phyloP scores from a whole-genome alignment of 495 filamentous ascomycete species.

The Penicillium coprophilum region DNA sequence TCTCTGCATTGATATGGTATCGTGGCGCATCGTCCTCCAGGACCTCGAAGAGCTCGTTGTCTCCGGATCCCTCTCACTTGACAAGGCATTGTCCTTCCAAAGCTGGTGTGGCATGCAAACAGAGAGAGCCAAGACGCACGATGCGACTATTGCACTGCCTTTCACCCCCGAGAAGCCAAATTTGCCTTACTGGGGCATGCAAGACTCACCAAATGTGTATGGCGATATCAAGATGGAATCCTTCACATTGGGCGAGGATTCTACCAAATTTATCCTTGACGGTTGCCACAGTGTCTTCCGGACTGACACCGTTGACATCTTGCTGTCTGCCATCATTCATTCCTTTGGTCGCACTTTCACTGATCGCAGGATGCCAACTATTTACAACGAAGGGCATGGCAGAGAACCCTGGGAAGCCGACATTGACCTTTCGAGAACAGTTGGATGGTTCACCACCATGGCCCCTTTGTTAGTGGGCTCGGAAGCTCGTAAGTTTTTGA shows the following conservation, averaged over 20 bases:
- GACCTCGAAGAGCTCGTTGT: conserved; percentile 65
- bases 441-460: conserved; percentile 64
- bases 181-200: conserved; percentile 55
- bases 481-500: conserved; percentile 31
- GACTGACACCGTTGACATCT: conserved; percentile 55
- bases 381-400: conserved; percentile 59
- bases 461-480: conserved; percentile 42
- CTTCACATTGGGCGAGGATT: conserved; percentile 45
- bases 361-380: conserved; percentile 54
- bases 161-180: conserved; percentile 34
- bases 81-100: conserved; percentile 59
- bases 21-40: conserved; percentile 66
- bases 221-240: conserved; percentile 45
- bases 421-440: conserved; percentile 55
- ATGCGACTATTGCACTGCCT: conserved; percentile 31
- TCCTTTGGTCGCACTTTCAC: conserved; percentile 50
- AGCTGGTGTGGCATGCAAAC: conserved; percentile 56
- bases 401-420: conserved; percentile 50
- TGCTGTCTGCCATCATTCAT: conserved; percentile 50
- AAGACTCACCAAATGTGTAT: conserved; percentile 45
- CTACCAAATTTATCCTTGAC: conserved; percentile 45
- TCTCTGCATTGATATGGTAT: conserved; percentile 67
- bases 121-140: conserved; percentile 34
- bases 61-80: conserved; percentile 35
- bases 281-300: conserved; percentile 46